Evolutionary conservation across 2,329 filamentous ascomycete genomes (phyloP).

Genomic region (Xylariomycetidae sp.): DNA sequence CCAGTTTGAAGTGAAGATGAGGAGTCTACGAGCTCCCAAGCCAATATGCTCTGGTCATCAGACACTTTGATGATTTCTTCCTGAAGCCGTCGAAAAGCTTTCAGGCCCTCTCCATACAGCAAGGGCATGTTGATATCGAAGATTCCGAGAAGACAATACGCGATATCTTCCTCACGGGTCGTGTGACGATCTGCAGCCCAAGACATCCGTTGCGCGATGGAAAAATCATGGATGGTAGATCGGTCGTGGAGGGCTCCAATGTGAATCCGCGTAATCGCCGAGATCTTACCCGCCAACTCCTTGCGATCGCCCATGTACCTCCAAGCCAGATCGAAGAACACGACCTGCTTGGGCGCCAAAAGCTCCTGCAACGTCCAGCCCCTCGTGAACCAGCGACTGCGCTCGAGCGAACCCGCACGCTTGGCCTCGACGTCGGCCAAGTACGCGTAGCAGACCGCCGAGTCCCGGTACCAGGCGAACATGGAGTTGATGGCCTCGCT

Average conservation of each 20-base stretch:
- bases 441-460: slow-evolving; percentile 28
- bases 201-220: slow-evolving; percentile 34
- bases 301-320: slow-evolving; percentile 7
- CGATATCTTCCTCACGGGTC: slow-evolving; percentile 33
- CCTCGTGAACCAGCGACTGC: slow-evolving; percentile 21
- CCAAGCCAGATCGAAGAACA: slow-evolving; percentile 19
- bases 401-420: background rate
- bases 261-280: slow-evolving; percentile 14
- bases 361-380: slow-evolving; percentile 25
- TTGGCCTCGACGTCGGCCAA: slow-evolving; percentile 23
- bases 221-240: slow-evolving; percentile 12
- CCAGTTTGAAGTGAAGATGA: background rate
- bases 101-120: slow-evolving; percentile 34
- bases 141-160: slow-evolving; percentile 39
- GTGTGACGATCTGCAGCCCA: slow-evolving; percentile 33
- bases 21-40: slow-evolving; percentile 14
- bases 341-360: slow-evolving; percentile 13
- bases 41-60: slow-evolving; percentile 25
- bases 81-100: slow-evolving; percentile 29
- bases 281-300: slow-evolving; percentile 8
- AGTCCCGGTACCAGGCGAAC: slow-evolving; percentile 28
- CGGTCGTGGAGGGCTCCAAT: slow-evolving; percentile 11
- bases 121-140: slow-evolving; percentile 40
- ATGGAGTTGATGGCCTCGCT: slow-evolving; percentile 34
- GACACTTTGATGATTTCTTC: slow-evolving; percentile 29